Evolutionary conservation across 306 rosid genomes (phyloP).

Genomic region (Vicia sativa): DNA sequence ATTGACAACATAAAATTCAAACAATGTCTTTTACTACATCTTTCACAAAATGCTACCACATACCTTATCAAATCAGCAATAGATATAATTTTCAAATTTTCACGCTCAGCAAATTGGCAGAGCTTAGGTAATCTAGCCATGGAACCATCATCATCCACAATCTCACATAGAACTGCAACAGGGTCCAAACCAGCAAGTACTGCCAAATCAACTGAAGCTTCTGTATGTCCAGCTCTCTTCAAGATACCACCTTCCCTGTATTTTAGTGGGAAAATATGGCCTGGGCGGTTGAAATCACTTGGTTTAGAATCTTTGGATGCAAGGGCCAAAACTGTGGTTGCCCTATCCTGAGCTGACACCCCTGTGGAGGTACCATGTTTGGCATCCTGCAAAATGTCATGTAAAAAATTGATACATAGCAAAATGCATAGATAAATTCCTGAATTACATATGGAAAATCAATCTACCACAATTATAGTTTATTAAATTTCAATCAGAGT

Average conservation of each 20-base stretch:
- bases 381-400: slow-evolving; percentile 62
- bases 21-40: slow-evolving; percentile 3
- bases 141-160: slow-evolving; percentile 98
- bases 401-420: slow-evolving; percentile 23
- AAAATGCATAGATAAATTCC: slow-evolving; percentile 5
- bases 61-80: slow-evolving; percentile 95
- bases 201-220: slow-evolving; percentile 92
- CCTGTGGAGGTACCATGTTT: slow-evolving; percentile 89
- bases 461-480: slow-evolving; percentile 11
- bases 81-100: slow-evolving; percentile 85
- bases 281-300: slow-evolving; percentile 90
- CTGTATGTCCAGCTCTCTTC: slow-evolving; percentile 98
- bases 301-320: slow-evolving; percentile 86
- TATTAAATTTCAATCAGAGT: slow-evolving; percentile 31
- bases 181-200: slow-evolving; percentile 88
- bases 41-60: slow-evolving; percentile 1
- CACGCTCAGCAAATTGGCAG: slow-evolving; percentile 68
- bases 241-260: slow-evolving; percentile 93
- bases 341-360: slow-evolving; percentile 93
- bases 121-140: slow-evolving; percentile 97
- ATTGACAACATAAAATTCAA: slow-evolving; percentile 6
- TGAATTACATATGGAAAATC: slow-evolving; percentile 6
- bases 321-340: slow-evolving; percentile 85
- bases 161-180: slow-evolving; percentile 78
- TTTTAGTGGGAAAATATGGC: slow-evolving; percentile 90